These are phyloP conservation scores for Tolypocladium tropicale DNA, from an alignment of 2,329 filamentous ascomycete species.

Conservation along the genomic window DNA sequence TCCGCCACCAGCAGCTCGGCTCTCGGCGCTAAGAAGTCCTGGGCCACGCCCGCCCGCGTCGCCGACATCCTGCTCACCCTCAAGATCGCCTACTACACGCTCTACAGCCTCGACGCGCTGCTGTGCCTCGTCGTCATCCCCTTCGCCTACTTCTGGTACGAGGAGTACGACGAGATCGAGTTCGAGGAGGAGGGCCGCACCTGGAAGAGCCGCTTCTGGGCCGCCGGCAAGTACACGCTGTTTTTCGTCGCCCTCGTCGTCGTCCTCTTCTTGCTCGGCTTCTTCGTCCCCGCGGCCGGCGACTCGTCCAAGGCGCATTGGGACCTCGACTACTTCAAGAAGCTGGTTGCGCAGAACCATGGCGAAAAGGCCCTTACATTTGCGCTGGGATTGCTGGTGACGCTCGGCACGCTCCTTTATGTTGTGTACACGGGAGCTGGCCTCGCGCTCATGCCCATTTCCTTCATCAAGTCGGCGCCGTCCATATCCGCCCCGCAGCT, in stretches of 20 bases:
- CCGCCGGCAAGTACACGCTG: conserved; percentile 84
- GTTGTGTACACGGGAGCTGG: conserved; percentile 82
- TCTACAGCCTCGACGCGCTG: conserved; percentile 86
- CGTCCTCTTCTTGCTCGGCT: conserved; percentile 80
- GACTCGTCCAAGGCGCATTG: conserved; percentile 54
- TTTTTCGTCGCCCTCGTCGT: conserved; percentile 72
- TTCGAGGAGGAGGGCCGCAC: conserved; percentile 73
- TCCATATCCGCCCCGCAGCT: conserved; percentile 74
- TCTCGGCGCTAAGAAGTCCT: conserved; percentile 79
- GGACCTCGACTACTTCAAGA: conserved; percentile 88
- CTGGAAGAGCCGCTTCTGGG: conserved; percentile 60
- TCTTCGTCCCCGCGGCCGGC: conserved; percentile 79
- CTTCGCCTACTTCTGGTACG: conserved; percentile 97
- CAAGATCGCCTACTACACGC: conserved; percentile 80
- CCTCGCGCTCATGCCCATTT: conserved; percentile 78
- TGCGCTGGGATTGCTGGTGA: conserved; percentile 76
- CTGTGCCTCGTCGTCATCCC: conserved; percentile 85
- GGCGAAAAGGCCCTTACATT: conserved; percentile 91
- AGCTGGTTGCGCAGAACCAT: conserved; percentile 65
- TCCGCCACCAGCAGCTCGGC: conserved; percentile 73
- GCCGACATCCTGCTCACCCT: conserved; percentile 70
- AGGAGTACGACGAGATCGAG: conserved; percentile 91
- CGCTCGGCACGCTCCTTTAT: conserved; percentile 77
- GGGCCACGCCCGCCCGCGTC: conserved; percentile 78
- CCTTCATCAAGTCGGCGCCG: conserved; percentile 85